A percentile compares a stretch with the other conserved stretches of the same genome.
Evolutionary conservation across 2,329 filamentous ascomycete species (phyloP).

Genomic region (Seiridium cupressi): DNA sequence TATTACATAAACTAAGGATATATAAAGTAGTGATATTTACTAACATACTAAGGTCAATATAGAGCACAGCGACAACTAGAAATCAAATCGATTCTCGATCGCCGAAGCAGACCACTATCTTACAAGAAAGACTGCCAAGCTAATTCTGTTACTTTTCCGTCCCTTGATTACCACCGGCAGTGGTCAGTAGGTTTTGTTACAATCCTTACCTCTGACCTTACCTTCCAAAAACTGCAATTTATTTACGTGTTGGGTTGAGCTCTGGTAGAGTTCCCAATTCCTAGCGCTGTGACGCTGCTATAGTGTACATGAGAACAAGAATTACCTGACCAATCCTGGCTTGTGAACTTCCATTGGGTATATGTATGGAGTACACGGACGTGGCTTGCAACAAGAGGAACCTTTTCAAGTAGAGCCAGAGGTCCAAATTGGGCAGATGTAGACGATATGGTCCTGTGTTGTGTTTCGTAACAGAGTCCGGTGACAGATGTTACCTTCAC

Average conservation of each 20-base stretch:
- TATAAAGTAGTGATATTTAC: no score
- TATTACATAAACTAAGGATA: no score
- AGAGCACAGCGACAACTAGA: no score
- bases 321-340: constrained; percentile 6
- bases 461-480: background rate
- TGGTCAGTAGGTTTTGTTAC: constrained; percentile 33
- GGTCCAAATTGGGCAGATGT: background rate
- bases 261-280: background rate
- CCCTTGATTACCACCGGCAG: background rate
- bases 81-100: no score
- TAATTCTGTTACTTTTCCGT: no score
- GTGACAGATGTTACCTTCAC: constrained; percentile 2
- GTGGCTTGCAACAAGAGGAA: background rate
- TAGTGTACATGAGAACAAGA: constrained; percentile 2
- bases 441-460: background rate
- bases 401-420: no score
- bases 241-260: background rate
- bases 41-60: no score
- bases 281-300: background rate
- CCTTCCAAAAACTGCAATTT: constrained; percentile 27
- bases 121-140: no score
- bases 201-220: constrained; percentile 57
- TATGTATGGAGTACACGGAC: background rate
- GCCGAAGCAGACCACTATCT: no score
- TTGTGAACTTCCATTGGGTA: background rate